Percentiles rank a stretch among this genome's conserved stretches.
Evolutionary conservation across 2,329 filamentous ascomycete species (phyloP).

Genomic region (Clarireedia paspali): DNA sequence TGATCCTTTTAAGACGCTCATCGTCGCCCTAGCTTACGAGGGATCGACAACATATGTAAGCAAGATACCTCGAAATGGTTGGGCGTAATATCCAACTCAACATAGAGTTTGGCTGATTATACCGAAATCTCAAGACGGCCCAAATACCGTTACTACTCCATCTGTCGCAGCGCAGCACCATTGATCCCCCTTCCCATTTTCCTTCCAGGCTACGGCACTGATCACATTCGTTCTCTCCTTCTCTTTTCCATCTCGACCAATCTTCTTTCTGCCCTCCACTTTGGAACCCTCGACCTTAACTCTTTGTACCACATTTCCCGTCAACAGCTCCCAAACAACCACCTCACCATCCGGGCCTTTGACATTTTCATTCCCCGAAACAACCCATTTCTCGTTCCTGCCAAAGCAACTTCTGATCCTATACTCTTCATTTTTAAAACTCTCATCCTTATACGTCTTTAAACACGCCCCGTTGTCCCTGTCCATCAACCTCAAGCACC

Average conservation of each 20-base stretch:
- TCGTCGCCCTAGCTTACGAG: no score
- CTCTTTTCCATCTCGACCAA: conserved; percentile 53
- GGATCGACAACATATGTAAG: no score
- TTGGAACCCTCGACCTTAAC: conserved; percentile 39
- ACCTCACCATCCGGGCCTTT: conserved; percentile 22
- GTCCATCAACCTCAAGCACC: conserved; percentile 73
- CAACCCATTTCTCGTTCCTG: conserved; percentile 65
- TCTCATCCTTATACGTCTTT: conserved; percentile 56
- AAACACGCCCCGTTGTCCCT: conserved; percentile 65
- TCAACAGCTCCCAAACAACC: conserved; percentile 80
- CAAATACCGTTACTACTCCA: conserved; percentile 57
- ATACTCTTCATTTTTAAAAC: conserved; percentile 32
- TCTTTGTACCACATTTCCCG: conserved; percentile 57
- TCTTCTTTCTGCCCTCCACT: conserved; percentile 36
- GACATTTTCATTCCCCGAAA: conserved; percentile 67
- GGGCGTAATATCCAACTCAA: no score
- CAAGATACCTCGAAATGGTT: not conserved
- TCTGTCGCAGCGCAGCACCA: conserved; percentile 60
- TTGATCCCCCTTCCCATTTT: conserved; percentile 54
- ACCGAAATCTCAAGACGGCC: conserved; percentile 22
- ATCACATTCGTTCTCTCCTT: conserved; percentile 52
- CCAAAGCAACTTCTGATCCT: conserved; percentile 47
- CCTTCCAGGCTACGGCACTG: conserved; percentile 56
- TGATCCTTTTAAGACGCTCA: no score
- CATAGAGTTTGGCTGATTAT: not conserved